Evolutionary conservation across 371 early-diverging fungal species (phyloP), one percentile per base, ranked within the genome.

Genomic region (Antonospora locustae): DNA sequence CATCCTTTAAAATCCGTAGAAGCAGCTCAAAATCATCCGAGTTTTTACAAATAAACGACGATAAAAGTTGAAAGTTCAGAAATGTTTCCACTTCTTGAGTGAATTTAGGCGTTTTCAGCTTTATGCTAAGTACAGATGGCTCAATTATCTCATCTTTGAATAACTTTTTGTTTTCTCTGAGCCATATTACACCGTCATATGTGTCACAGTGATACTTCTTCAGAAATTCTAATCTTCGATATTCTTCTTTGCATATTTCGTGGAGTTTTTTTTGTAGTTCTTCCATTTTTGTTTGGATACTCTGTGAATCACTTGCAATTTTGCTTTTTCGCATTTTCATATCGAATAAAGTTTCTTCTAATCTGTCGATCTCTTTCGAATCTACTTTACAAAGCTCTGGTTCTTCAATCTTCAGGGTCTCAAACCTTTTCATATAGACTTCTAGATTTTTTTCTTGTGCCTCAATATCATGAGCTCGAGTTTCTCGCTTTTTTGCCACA

Each of bases 1-100:
- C 48, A 48, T 75, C 76, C 51, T 75, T 75, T 19, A 70, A 59
- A 24, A 61, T 59, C 17, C 43, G 43, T 4, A 60, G 43, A 22
- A 75, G 55, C 36, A 34, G 54, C 16, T 58, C 55, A 55, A 73
- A 70, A 47, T 70, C 68, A 22, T 66, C 43, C 17, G 14, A 2
- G 17, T 47, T 51, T 50, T 67, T 63, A 43, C 69, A 72, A 14
- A 75, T 63, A 66, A 75, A 75, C 3, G 70, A 58, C 0, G 73
- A 63, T 9, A 75, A 55, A 5, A 62, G 50, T 29, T 71, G 70
- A 28, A 69, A 60, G 32, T 45, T 56, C 16, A 73, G 38, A 30
- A 72, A 66, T 20, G 58, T 65, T 55, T 69, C 66, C 22, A 75
- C 43, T 49, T 75, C 72, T 30, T 38, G 17, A 4, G 28, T 22